These are phyloP conservation scores for Rubus parviflorus DNA, from an alignment of 306 rosid genomes.

Conservation along the genomic window DNA sequence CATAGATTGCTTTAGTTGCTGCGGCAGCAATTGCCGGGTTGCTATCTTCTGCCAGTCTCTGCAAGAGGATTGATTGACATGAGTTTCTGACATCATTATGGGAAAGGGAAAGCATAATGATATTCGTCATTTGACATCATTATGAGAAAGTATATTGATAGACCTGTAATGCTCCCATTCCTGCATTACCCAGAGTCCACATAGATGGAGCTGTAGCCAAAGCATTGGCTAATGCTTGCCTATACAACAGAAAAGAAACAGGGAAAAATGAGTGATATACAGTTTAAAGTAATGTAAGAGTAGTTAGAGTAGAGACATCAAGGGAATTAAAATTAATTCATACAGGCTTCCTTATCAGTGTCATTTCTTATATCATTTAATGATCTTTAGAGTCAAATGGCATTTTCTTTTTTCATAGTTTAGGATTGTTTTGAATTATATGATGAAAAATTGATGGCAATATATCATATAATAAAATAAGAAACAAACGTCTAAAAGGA, in stretches of 20 bases:
- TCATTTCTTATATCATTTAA: background rate
- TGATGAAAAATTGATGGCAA: background rate
- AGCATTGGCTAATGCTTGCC: constrained; percentile 87
- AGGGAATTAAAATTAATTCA: background rate
- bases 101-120: constrained; percentile 7
- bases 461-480: background rate
- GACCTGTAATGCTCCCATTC: constrained; percentile 99
- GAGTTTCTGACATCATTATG: constrained; percentile 6
- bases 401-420: background rate
- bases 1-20: constrained; percentile 79
- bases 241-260: constrained; percentile 23
- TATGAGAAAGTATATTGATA: background rate
- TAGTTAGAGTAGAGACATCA: background rate
- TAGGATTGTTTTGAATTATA: background rate
- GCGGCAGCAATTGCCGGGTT: constrained; percentile 83
- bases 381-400: background rate
- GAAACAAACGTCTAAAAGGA: background rate
- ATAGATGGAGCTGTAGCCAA: constrained; percentile 90
- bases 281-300: background rate
- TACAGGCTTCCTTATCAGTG: background rate
- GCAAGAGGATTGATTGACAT: constrained; percentile 28
- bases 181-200: constrained; percentile 98
- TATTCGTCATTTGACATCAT: background rate
- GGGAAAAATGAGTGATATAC: background rate
- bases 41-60: constrained; percentile 92